phyloP scores from a whole-genome alignment of 352 stramenopile genomes.

The Elongisporangium senticosum region DNA sequence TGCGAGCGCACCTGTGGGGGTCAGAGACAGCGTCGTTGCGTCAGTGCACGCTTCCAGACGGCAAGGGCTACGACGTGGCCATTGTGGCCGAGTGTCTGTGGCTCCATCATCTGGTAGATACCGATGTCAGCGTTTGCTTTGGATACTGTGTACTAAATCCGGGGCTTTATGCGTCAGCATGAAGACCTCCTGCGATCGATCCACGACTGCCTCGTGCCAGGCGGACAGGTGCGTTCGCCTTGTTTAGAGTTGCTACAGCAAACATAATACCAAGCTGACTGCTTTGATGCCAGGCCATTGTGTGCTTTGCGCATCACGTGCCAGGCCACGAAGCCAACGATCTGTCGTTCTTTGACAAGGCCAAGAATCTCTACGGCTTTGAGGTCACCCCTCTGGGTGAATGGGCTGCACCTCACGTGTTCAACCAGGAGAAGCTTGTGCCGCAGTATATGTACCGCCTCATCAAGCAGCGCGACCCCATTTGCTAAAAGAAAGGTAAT shows the following conservation, averaged over 20 bases:
- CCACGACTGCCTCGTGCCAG: slow-evolving; percentile 19
- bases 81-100: slow-evolving; percentile 49
- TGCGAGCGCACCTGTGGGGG: slow-evolving; percentile 39
- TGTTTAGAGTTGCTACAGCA: slow-evolving; percentile 1
- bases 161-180: slow-evolving; percentile 13
- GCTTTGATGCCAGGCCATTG: slow-evolving; percentile 17
- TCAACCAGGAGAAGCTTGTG: slow-evolving; percentile 33
- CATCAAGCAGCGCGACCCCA: slow-evolving; percentile 12
- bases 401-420: slow-evolving; percentile 31
- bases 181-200: slow-evolving; percentile 40
- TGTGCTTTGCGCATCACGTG: slow-evolving; percentile 50
- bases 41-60: slow-evolving; percentile 7
- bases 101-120: slow-evolving; percentile 36
- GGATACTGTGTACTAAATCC: no score
- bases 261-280: slow-evolving; percentile 2
- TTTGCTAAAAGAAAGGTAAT: background rate
- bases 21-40: slow-evolving; percentile 16
- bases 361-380: slow-evolving; percentile 28
- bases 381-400: slow-evolving; percentile 33
- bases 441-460: slow-evolving; percentile 43
- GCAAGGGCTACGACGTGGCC: slow-evolving; percentile 27
- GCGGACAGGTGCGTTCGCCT: slow-evolving; percentile 19
- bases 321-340: slow-evolving; percentile 41
- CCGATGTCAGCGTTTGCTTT: background rate
- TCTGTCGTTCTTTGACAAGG: slow-evolving; percentile 46